Conservation (phyloP, 495 filamentous ascomycete genomes). For the Sordaria brevicollis region DNA sequence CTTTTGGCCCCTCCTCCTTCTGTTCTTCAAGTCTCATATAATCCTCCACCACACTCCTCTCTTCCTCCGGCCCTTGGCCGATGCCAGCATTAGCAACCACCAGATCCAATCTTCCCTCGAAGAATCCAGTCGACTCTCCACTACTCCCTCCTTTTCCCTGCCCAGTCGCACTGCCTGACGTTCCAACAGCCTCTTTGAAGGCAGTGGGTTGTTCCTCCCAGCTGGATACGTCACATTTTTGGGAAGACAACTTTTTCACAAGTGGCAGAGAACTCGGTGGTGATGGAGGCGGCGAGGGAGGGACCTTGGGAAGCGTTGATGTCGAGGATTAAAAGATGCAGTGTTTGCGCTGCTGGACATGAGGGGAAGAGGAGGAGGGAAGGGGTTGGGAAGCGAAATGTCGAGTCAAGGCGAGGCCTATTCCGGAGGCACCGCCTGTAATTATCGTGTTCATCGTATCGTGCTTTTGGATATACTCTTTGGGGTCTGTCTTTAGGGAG, state of each 20-base stretch:
- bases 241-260: constrained; percentile 25
- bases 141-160: too few species aligned
- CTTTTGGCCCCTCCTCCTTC: constrained; percentile 24
- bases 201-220: constrained; percentile 38
- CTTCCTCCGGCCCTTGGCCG: constrained; percentile 29
- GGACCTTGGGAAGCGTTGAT: constrained; percentile 28
- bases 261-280: constrained; percentile 24
- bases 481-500: too few species aligned
- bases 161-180: too few species aligned
- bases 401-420: constrained; percentile 38
- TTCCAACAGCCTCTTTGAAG: constrained; percentile 33
- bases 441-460: constrained; percentile 17
- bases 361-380: constrained; percentile 34
- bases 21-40: constrained; percentile 17
- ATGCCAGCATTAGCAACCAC: constrained; percentile 50
- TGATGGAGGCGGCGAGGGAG: constrained; percentile 20
- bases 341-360: constrained; percentile 29
- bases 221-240: constrained; percentile 35
- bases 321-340: constrained; percentile 43
- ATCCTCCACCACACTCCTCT: constrained; percentile 19
- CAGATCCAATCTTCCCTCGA: constrained; percentile 33
- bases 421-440: constrained; percentile 44
- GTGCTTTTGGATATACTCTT: background rate
- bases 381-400: constrained; percentile 36
- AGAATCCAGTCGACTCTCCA: too few species aligned